phyloP scores from a whole-genome alignment of 2,329 filamentous ascomycete species.

The Stemphylium lycopersici region DNA sequence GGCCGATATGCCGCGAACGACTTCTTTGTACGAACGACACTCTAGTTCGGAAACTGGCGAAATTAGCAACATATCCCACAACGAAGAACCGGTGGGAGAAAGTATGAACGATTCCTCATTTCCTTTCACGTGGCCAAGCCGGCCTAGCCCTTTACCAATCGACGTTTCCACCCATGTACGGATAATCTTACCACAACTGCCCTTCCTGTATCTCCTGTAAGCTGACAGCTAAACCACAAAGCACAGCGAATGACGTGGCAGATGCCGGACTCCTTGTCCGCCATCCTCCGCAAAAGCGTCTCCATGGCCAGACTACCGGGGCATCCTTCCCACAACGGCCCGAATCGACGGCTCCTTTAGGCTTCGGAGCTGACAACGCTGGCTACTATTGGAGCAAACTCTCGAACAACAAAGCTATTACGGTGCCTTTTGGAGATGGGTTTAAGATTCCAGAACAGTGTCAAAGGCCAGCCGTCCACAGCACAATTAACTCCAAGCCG shows the following conservation, averaged over 20 bases:
- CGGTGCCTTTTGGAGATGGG: too few species aligned
- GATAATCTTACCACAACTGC: neutral
- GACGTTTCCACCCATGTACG: neutral
- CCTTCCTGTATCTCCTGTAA: neutral
- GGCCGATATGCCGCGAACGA: neutral
- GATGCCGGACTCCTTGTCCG: neutral
- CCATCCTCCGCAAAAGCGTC: neutral
- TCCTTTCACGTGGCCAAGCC: neutral
- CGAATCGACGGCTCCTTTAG: neutral
- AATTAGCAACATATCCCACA: too few species aligned
- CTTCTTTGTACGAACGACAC: too few species aligned
- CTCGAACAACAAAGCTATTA: neutral
- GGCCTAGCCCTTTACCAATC: too few species aligned
- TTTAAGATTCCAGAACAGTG: too few species aligned
- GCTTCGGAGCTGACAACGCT: neutral
- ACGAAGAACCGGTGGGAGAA: too few species aligned
- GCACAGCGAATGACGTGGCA: neutral
- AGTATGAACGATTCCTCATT: too few species aligned
- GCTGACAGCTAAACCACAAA: neutral
- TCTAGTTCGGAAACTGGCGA: too few species aligned
- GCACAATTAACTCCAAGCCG: too few species aligned
- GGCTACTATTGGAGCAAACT: neutral
- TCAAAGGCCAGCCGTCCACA: too few species aligned
- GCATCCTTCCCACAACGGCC: neutral
- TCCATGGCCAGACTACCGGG: neutral